phyloP scores from a whole-genome alignment of 768 basidiomycete species.

The Psilocybe cyanescens region DNA sequence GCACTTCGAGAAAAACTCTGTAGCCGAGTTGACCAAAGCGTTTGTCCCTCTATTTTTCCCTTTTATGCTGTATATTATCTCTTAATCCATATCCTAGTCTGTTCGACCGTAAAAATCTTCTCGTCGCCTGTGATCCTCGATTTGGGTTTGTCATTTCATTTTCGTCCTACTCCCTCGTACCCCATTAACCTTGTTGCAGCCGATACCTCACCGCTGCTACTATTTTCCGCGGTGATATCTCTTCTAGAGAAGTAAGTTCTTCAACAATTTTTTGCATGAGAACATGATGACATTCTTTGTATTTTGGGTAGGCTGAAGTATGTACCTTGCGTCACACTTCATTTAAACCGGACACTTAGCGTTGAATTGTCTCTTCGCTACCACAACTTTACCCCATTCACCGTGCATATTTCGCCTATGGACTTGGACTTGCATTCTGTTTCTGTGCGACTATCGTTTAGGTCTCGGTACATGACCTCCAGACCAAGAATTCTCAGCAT shows the following conservation, averaged over 20 bases:
- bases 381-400: slow-evolving; percentile 22
- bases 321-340: slow-evolving; percentile 29
- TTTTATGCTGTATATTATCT: background rate
- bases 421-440: slow-evolving; percentile 3
- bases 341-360: slow-evolving; percentile 20
- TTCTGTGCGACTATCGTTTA: slow-evolving; percentile 29
- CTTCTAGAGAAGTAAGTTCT: slow-evolving; percentile 75
- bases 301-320: slow-evolving; percentile 52
- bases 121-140: slow-evolving; percentile 84
- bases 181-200: slow-evolving; percentile 36
- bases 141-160: slow-evolving; percentile 55
- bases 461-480: slow-evolving; percentile 74
- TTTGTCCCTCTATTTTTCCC: slow-evolving; percentile 35
- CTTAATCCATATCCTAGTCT: slow-evolving; percentile 45
- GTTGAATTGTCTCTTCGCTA: slow-evolving; percentile 17
- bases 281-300: slow-evolving; percentile 40
- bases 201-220: slow-evolving; percentile 88
- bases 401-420: slow-evolving; percentile 7
- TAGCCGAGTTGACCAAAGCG: slow-evolving; percentile 77
- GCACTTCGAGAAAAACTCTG: slow-evolving; percentile 61
- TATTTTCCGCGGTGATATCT: slow-evolving; percentile 84
- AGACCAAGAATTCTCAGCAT: slow-evolving; percentile 70
- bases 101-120: slow-evolving; percentile 79
- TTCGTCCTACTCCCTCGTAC: background rate
- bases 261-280: slow-evolving; percentile 15